Evolutionary conservation across 2,329 filamentous ascomycete genomes (phyloP).

Genomic region (Paracoccidioides brasiliensis): DNA sequence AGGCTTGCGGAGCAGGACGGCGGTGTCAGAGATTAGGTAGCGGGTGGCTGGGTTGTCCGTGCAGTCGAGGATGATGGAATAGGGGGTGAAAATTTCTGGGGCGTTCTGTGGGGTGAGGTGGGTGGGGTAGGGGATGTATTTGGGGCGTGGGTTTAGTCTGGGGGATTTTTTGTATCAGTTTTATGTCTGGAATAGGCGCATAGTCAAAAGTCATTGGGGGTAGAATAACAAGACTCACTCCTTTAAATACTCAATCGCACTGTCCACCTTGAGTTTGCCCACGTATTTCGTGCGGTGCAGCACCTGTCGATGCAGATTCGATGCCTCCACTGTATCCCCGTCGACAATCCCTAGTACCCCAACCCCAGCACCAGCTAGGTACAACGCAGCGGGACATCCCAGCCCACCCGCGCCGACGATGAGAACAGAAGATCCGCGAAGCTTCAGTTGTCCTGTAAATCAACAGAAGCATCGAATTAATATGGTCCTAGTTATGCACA

Average conservation of each 20-base stretch:
- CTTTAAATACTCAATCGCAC: conserved; percentile 49
- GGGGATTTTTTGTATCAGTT: not conserved
- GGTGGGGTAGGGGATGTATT: conserved; percentile 47
- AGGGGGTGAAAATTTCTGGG: conserved; percentile 49
- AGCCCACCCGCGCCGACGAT: conserved; percentile 80
- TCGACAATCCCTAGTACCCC: conserved; percentile 76
- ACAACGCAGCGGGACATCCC: conserved; percentile 84
- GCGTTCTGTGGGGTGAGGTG: conserved; percentile 60
- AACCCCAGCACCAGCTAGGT: conserved; percentile 79
- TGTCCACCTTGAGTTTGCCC: conserved; percentile 68
- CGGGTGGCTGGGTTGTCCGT: conserved; percentile 86
- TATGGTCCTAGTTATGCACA: not conserved
- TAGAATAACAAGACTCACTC: conserved; percentile 30
- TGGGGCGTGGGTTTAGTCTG: conserved; percentile 60
- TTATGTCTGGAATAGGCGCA: no score
- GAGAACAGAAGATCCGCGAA: conserved; percentile 59
- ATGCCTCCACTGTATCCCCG: conserved; percentile 73
- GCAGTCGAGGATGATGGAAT: conserved; percentile 84
- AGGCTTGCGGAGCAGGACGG: conserved; percentile 63
- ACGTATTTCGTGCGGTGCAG: conserved; percentile 60
- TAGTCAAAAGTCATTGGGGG: no score
- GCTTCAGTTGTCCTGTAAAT: conserved; percentile 54
- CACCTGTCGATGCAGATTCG: conserved; percentile 87
- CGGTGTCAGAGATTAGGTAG: conserved; percentile 84
- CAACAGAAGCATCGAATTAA: conserved; percentile 1